Evolutionary conservation across 345 rosid species (phyloP).

Genomic region (Triadica sebifera): DNA sequence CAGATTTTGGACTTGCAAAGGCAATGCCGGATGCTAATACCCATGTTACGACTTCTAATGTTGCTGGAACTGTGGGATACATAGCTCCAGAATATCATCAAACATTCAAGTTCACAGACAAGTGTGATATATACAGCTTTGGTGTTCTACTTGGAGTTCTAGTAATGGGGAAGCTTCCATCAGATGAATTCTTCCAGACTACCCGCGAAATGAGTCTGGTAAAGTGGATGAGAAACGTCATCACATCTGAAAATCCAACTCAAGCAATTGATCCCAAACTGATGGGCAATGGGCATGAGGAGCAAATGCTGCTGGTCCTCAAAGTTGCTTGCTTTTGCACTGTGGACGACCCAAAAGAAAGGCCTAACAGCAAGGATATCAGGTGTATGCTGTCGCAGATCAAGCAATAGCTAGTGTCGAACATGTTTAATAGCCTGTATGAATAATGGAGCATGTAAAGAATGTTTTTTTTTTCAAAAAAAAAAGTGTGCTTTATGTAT

Average conservation of each 20-base stretch:
- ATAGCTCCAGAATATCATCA: constrained; percentile 88
- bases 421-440: neutral
- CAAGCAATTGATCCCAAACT: constrained; percentile 63
- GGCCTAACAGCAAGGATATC: constrained; percentile 83
- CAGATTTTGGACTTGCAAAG: constrained; percentile 88
- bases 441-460: constrained; percentile 17
- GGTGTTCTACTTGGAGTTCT: constrained; percentile 75
- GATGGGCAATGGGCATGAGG: constrained; percentile 59
- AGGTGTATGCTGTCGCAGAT: constrained; percentile 72
- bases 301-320: constrained; percentile 72
- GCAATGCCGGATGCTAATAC: constrained; percentile 70
- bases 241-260: constrained; percentile 61
- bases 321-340: constrained; percentile 88
- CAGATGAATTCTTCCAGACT: constrained; percentile 76
- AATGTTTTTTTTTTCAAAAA: neutral
- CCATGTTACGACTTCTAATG: constrained; percentile 54
- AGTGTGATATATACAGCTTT: constrained; percentile 82
- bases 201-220: constrained; percentile 65
- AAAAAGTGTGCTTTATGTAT: neutral
- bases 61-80: constrained; percentile 90
- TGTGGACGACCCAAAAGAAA: constrained; percentile 68
- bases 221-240: constrained; percentile 72
- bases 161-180: constrained; percentile 81
- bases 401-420: constrained; percentile 21
- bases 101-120: constrained; percentile 81